Base-by-base conservation (phyloP, 2,329 filamentous ascomycete genomes). In the Fusarium continuum region DNA sequence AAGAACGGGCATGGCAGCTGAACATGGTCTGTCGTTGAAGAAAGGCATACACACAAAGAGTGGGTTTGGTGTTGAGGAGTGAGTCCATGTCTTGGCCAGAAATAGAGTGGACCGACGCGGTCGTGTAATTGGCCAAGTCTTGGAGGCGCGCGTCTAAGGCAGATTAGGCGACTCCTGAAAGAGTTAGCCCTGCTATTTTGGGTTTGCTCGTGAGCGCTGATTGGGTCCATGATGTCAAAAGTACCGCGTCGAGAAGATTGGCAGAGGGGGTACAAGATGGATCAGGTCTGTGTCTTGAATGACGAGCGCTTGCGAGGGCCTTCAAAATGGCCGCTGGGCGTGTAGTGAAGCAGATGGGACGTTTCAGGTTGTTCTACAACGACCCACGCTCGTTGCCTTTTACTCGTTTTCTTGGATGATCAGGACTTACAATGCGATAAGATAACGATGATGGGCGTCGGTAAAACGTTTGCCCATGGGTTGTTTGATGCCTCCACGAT, bases 141-240 rank as follows among this genome's bases (percentile, higher is more conserved):
- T 65, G 40, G 60, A 71, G 62, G 67, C 69, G 69, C 69, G 69
- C 69, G 69, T 71, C 43, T 69, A 71, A 67, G 36, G 54, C 45
- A 54, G 35, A 58, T 69, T 61, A 61, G 53, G 62, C 66, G 68
- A 57, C 46, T 46, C 53, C 43, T 3, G 22, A 57, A 49, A 23
- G 22, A 38, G 66, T 40, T 70, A 68, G 67, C 40, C 50, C 31
- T 4, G 32, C 68, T 70, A 70, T 70, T 70, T 68, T 70, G 20
- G 65, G 64, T 54, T 16, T 11, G 3, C 1, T 8, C 8, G 14
- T n/a, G 6, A 10, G 8, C 14, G 43, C 8, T 55, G 47, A 68
- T 65, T 70, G 67, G 67, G 2, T 8, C 11, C 8, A n/a, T 16
- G 29, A 22, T n/a, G 7, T 9, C 1, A 7, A 9, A 50, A 23